Evolutionary conservation across 768 basidiomycete genomes (phyloP).

Genomic region (Mycena amicta): DNA sequence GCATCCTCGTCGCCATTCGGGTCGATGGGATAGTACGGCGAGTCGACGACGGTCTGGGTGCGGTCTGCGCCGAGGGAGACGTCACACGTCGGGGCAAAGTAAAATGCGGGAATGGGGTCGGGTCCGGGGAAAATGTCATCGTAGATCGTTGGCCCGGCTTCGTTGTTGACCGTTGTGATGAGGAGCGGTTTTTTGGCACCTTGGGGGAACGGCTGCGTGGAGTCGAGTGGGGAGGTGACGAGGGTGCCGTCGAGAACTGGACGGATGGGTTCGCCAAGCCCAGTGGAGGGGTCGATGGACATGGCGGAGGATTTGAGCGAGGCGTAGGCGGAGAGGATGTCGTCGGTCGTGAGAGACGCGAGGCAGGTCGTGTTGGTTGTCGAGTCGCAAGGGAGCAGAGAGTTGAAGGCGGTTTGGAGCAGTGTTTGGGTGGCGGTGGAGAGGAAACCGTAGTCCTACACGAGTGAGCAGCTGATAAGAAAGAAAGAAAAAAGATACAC

Average conservation of each 20-base stretch:
- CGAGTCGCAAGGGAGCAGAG: slow-evolving; percentile 46
- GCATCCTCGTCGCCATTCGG: slow-evolving; percentile 45
- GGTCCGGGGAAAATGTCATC: slow-evolving; percentile 31
- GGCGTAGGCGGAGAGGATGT: slow-evolving; percentile 57
- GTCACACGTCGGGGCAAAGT: slow-evolving; percentile 41
- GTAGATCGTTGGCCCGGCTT: slow-evolving; percentile 67
- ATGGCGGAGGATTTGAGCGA: slow-evolving; percentile 46
- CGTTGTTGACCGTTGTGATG: slow-evolving; percentile 69
- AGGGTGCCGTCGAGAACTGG: slow-evolving; percentile 65
- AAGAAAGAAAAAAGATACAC: slow-evolving; percentile 17
- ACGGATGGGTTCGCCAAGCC: slow-evolving; percentile 61
- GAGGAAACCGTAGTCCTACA: slow-evolving; percentile 74
- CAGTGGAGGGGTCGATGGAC: slow-evolving; percentile 54
- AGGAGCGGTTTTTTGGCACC: slow-evolving; percentile 69
- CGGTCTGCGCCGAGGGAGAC: slow-evolving; percentile 50
- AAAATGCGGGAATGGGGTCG: slow-evolving; percentile 39
- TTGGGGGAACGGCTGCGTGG: slow-evolving; percentile 59
- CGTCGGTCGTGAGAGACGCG: slow-evolving; percentile 46
- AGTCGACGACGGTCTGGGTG: slow-evolving; percentile 44
- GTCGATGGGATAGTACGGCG: slow-evolving; percentile 45
- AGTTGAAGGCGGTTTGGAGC: slow-evolving; percentile 56
- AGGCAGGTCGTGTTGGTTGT: slow-evolving; percentile 54
- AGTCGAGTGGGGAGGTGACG: slow-evolving; percentile 66
- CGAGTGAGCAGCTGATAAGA: not conserved
- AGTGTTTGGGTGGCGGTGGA: slow-evolving; percentile 51